Base-by-base conservation (phyloP, 345 rosid species). In the Linum lewisii region DNA sequence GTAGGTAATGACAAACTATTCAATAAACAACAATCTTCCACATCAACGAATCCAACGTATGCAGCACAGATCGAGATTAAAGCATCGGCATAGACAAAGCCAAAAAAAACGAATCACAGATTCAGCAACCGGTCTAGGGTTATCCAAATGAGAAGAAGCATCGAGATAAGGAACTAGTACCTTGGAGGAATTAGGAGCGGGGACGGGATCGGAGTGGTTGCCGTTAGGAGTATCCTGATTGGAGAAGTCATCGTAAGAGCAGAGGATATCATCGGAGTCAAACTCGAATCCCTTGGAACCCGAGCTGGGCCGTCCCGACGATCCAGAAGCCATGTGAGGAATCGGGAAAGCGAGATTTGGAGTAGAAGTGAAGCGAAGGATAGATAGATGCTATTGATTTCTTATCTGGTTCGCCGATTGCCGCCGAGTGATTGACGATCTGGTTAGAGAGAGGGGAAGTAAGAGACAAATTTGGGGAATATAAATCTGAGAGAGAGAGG, bases 241-340 rank as follows among this genome's bases (percentile, higher is more conserved):
- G 56, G 73, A 71, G 74, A 70, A 87, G 66, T 87, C 97, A 42
- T 93, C 94, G 69, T 93, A 93, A 6, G 99, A 85, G 84, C 95
- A 90, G 70, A 94, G 99, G 67, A 94, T 94, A 61, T 94, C 99
- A 75, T 90, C 97, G 65, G 99, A 73, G 11, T 79, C 95, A 24
- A 94, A 94, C 82, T 90, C 97, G 69, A 87, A 94, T 1, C 93
- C 96, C 66, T 85, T 87, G 26, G 95, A 75, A 57, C 80, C 84
- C 38, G 88, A 63, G 65, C 72, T 82, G 69, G 70, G 71, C 72
- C 88, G 79, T 67, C 81, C 93, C 61, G 93, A 80, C 32, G 96
- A 75, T 37, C 95, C 91, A 58, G 97, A 87, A 56, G 96, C 99
- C 99, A 94, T 94, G 47, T 71, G 45, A 62, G 63, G 60, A 58